These are phyloP conservation scores for Pseudogymnoascus sp. DNA, from an alignment of 2,329 filamentous ascomycete species.

Conservation along the genomic window DNA sequence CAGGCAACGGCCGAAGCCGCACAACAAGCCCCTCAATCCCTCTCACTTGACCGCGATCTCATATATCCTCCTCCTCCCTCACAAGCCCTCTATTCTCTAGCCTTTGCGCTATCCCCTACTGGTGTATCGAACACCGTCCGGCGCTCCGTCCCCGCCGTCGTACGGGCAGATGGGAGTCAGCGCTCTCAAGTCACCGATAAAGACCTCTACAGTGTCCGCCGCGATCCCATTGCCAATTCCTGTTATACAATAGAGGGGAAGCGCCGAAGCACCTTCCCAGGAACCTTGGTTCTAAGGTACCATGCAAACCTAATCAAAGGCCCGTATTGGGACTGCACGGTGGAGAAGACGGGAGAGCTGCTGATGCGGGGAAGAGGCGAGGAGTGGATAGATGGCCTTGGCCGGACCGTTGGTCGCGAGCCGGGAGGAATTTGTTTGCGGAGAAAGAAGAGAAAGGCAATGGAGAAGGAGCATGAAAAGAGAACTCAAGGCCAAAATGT, in stretches of 20 bases:
- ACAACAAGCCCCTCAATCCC: not conserved
- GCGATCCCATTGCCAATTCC: not conserved
- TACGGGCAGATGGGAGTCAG: not conserved
- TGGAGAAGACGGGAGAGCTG: not conserved
- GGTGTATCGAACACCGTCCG: not conserved
- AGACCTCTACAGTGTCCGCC: not conserved
- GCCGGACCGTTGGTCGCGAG: constrained; percentile 1
- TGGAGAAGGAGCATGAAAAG: constrained; percentile 3
- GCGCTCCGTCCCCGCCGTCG: not conserved
- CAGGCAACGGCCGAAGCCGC: not conserved
- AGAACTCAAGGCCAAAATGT: not conserved
- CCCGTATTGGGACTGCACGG: not conserved
- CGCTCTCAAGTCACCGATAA: constrained; percentile 4
- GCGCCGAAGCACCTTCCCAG: constrained; percentile 1
- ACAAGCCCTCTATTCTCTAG: constrained; percentile 2
- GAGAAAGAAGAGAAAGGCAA: constrained; percentile 5
- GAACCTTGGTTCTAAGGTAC: not conserved
- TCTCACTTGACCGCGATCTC: constrained; percentile 4
- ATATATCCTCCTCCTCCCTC: constrained; percentile 2
- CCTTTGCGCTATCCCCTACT: not conserved
- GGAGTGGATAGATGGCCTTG: constrained; percentile 6
- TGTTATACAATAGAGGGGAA: not conserved
- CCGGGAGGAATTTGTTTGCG: not conserved
- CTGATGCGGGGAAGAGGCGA: not conserved
- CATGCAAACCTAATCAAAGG: not conserved